These are phyloP conservation scores for Artemisia argyi DNA, from an alignment of 129 eudicot genomes.

Conservation along the genomic window DNA sequence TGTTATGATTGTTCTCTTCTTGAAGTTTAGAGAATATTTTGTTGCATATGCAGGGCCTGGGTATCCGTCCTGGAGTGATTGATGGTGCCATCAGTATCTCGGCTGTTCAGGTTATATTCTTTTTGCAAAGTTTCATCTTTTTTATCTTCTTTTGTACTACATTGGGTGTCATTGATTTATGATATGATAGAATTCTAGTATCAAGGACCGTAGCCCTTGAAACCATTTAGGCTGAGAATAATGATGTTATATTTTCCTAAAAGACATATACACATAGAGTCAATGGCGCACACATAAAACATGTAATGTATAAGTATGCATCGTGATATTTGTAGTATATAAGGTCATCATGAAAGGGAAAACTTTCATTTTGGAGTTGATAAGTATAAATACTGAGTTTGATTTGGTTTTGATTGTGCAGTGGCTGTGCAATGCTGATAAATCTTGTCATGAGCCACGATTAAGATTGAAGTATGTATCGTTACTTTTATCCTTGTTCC, in stretches of 20 bases:
- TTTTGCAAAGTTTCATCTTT: constrained; percentile 13
- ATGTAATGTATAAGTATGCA: too few species aligned
- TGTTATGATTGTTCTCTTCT: not conserved
- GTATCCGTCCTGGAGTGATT: constrained; percentile 83
- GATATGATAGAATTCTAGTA: too few species aligned
- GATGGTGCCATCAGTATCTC: constrained; percentile 99
- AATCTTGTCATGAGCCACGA: constrained; percentile 95
- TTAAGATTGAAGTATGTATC: constrained; percentile 80
- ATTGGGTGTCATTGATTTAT: not conserved
- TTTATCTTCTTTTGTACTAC: not conserved
- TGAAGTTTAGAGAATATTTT: not conserved
- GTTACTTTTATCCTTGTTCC: not conserved
- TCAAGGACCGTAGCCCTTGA: too few species aligned
- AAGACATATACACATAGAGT: too few species aligned
- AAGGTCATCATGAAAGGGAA: constrained; percentile 1
- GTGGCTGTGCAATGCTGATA: constrained; percentile 99
- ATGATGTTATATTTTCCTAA: too few species aligned
- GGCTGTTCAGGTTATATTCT: constrained; percentile 81
- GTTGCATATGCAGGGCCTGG: constrained; percentile 65
- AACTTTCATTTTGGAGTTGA: not conserved
- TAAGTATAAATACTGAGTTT: constrained; percentile 6
- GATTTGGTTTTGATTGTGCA: constrained; percentile 29
- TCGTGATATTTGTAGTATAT: not conserved
- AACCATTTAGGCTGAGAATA: too few species aligned
- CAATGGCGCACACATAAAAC: too few species aligned